Evolutionary conservation across 2,329 filamentous ascomycete genomes (phyloP), one percentile per base, ranked within the genome.

Genomic region (Trichoderma sp.): DNA sequence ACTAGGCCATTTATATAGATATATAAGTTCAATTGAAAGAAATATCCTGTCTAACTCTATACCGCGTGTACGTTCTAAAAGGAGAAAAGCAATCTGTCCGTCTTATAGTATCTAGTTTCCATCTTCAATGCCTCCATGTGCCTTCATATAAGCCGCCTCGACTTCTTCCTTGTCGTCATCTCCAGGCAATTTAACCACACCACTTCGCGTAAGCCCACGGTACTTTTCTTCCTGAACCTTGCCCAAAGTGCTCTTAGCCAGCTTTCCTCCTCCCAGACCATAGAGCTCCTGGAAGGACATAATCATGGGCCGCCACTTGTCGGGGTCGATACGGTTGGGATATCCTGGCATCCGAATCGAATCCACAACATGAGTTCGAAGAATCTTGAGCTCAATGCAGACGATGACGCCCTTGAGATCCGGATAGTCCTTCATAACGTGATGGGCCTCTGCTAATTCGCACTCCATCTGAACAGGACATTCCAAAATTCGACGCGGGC

Each of bases 211-310:
- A n/a, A 65, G n/a, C 17, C 32, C 17, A 17, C 71, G 71, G 63
- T 80, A 82, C 55, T 75, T 68, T 74, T 82, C 79, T 68, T 82
- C 81, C 6, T 74, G 39, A 68, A 82, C 77, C 70, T 70, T 71
- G 15, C 74, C 76, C 50, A 80, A 68, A 15, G 66, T 71, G 11
- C 74, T 76, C 20, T 73, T 55, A 3, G 50, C 74, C 17, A 77
- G 61, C 65, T 79, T 81, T 34, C 71, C 76, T 65, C 73, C 71
- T n/a, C 69, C 74, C 72, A 81, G 74, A 0, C 82, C 83, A 72
- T 84, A 84, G 8, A 84, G 75, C 69, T 85, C 78, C 74, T 82
- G 82, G 71, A 85, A 85, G 61, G 74, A 79, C 82, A 83, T 84
- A 57, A 85, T 82, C 75, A 85, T 76, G 3, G 84, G 83, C 66